Percentiles rank a stretch among this genome's conserved stretches.
These are phyloP conservation scores for Nidularia pulvinata DNA, from an alignment of 768 basidiomycete genomes.

Conservation along the genomic window DNA sequence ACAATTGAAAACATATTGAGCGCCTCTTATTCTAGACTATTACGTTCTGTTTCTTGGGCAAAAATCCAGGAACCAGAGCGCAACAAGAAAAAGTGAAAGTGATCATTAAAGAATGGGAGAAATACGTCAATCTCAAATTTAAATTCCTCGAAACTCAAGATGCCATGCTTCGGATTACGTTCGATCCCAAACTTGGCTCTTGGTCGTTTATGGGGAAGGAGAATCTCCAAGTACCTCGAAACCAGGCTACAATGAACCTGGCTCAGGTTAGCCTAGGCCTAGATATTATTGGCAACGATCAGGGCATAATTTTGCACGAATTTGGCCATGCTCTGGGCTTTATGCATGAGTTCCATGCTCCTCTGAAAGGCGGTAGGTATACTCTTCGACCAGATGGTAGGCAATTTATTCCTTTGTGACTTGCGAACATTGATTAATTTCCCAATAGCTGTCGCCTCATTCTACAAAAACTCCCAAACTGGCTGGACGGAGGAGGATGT, in stretches of 20 bases:
- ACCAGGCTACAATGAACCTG: background rate
- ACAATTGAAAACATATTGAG: background rate
- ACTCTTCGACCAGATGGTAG: background rate
- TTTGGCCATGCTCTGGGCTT: background rate
- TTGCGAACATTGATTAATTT: background rate
- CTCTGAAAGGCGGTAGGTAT: background rate
- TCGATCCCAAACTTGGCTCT: background rate
- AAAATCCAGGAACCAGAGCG: background rate
- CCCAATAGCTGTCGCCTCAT: background rate
- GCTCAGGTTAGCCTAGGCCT: background rate
- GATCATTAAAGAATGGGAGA: background rate
- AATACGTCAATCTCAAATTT: constrained; percentile 1
- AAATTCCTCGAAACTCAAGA: background rate
- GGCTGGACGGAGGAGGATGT: background rate
- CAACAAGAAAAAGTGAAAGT: background rate
- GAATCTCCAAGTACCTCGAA: background rate
- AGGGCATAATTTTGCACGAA: background rate
- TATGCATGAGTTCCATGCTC: background rate
- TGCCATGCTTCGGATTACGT: background rate
- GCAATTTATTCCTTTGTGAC: background rate
- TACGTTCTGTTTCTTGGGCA: background rate
- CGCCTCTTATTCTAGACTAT: background rate
- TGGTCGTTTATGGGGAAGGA: background rate
- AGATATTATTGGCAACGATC: background rate
- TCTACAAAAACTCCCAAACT: background rate